Evolutionary conservation across 2,329 filamentous ascomycete genomes (phyloP).

Genomic region (Sclerotinia minor): DNA sequence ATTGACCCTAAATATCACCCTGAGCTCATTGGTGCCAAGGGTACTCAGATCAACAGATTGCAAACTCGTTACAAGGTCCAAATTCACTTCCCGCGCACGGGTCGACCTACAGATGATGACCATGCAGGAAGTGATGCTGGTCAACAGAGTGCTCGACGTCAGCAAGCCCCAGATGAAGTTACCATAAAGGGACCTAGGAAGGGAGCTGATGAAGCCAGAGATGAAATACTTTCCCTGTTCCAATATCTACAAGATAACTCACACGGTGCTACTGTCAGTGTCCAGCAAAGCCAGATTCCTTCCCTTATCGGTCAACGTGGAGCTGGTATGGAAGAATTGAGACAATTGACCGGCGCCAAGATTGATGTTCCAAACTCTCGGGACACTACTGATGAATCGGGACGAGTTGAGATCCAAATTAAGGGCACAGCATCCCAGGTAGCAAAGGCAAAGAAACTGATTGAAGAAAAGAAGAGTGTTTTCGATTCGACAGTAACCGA

Average conservation of each 20-base stretch:
- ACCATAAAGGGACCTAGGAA: slow-evolving; percentile 87
- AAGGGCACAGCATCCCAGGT: slow-evolving; percentile 92
- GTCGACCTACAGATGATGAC: slow-evolving; percentile 68
- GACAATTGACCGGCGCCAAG: slow-evolving; percentile 79
- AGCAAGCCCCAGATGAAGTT: slow-evolving; percentile 85
- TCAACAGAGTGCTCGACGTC: slow-evolving; percentile 63
- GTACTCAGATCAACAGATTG: slow-evolving; percentile 84
- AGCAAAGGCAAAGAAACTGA: slow-evolving; percentile 83
- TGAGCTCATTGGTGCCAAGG: slow-evolving; percentile 87
- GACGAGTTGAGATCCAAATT: slow-evolving; percentile 81
- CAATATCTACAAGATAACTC: slow-evolving; percentile 91
- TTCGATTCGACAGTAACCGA: slow-evolving; percentile 89
- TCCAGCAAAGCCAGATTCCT: slow-evolving; percentile 90
- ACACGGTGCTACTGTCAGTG: slow-evolving; percentile 73
- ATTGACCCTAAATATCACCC: slow-evolving; percentile 92
- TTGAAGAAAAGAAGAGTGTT: slow-evolving; percentile 80
- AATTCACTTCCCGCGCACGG: slow-evolving; percentile 82
- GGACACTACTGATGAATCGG: slow-evolving; percentile 64
- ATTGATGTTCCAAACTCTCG: slow-evolving; percentile 87
- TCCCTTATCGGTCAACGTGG: slow-evolving; percentile 90
- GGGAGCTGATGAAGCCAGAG: slow-evolving; percentile 86
- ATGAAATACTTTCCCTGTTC: slow-evolving; percentile 84
- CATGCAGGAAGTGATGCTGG: slow-evolving; percentile 66
- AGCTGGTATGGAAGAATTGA: slow-evolving; percentile 85
- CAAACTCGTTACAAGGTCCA: slow-evolving; percentile 92